Base-by-base conservation (phyloP, 495 filamentous ascomycete genomes). In the Aspergillus avenaceus region DNA sequence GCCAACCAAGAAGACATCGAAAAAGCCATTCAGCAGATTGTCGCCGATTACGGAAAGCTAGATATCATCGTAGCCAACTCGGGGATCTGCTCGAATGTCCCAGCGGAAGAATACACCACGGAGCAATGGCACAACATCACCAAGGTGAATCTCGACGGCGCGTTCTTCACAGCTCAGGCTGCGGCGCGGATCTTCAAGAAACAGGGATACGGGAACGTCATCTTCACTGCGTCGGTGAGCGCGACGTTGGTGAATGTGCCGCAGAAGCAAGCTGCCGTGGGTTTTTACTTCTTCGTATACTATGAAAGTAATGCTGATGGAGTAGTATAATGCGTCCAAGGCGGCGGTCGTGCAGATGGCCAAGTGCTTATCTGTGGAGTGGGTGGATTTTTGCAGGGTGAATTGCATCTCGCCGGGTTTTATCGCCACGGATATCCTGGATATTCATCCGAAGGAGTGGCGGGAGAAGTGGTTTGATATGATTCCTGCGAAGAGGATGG, bases 61-160 rank as follows among this genome's bases (percentile, higher is more conserved):
- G 88, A 91, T 59, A 76, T 90, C 57, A 85, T 91, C 56, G 80
- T 91, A 31, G 85, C 83, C 9, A 91, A 91, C 58, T 83, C 85
- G 5, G 88, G 87, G 5, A 83, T 90, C 37, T 67, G 75, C 4
- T 85, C 59, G 7, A 55, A 45, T 13, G 40, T 65, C n/a, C 47
- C 65, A 0, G 69, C 67, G 0, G 69, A 71, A 24, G 71, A 74
- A 14, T 71, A 67, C 46, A 66, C 63, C 0, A 4, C 55, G 2
- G 55, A 58, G 4, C 55, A 64, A 34, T 70, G 65, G 64, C 62
- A 61, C 11, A 53, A 71, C 9, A 69, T 75, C 25, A 74, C 74
- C 62, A 66, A 70, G 14, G 70, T 75, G 11, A 77, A 77, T 37
- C 62, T 75, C 0, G 73, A 77, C 41, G 71, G 73, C 1, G 71